phyloP scores from a whole-genome alignment of 176 grass and related monocot species.

The Carex littledalei region DNA sequence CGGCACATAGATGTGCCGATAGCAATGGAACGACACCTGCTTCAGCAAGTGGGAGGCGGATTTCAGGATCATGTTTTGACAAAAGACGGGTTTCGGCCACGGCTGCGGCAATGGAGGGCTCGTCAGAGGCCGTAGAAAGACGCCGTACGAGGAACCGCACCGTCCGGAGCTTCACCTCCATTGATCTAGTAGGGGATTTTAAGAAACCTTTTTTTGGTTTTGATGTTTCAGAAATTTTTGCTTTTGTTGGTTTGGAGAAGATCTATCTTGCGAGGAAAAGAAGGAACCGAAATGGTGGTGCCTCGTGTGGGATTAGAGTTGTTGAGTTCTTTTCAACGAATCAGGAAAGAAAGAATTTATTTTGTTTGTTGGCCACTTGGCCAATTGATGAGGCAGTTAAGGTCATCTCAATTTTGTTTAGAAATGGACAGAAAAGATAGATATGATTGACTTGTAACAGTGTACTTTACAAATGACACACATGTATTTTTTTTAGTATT shows the following conservation, averaged over 20 bases:
- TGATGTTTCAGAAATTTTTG: background rate
- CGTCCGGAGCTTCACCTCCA: slow-evolving; percentile 65
- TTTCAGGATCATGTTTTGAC: slow-evolving; percentile 65
- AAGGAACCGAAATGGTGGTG: background rate
- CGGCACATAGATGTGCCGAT: slow-evolving; percentile 33
- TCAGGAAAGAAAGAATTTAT: background rate
- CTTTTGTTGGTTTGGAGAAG: background rate
- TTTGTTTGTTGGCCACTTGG: background rate
- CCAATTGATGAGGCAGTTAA: background rate
- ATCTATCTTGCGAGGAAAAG: background rate
- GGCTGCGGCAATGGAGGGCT: slow-evolving; percentile 24
- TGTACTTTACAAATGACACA: background rate
- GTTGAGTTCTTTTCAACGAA: background rate
- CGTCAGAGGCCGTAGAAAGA: slow-evolving; percentile 30
- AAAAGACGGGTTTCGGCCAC: slow-evolving; percentile 52
- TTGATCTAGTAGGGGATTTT: background rate
- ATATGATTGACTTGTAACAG: background rate
- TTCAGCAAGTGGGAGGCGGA: slow-evolving; percentile 47
- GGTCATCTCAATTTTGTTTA: background rate
- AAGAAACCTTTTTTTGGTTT: background rate
- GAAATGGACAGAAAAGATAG: background rate
- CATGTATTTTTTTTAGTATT: slow-evolving; percentile 12
- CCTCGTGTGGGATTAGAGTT: background rate
- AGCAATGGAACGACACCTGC: slow-evolving; percentile 57
- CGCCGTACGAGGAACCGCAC: slow-evolving; percentile 48